Evolutionary conservation across 768 basidiomycete species (phyloP).

Genomic region (Phaeolepiota aurea): DNA sequence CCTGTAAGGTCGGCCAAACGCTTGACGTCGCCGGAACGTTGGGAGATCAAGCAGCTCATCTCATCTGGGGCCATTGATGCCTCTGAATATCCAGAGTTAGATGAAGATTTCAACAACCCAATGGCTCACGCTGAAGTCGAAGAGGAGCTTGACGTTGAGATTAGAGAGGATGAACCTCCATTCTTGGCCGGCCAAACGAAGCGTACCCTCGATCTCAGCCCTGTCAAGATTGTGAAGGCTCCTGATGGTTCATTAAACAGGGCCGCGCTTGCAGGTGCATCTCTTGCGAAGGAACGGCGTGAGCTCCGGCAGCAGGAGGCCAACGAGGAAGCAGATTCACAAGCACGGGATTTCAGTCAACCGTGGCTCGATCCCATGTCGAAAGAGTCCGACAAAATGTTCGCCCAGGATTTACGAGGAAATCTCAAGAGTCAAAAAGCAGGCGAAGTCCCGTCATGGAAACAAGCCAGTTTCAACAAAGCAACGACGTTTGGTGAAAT

Average conservation of each 20-base stretch:
- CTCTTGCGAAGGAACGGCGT: slow-evolving; percentile 89
- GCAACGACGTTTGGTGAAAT: slow-evolving; percentile 94
- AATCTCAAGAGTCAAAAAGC: slow-evolving; percentile 78
- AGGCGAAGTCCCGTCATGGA: slow-evolving; percentile 83
- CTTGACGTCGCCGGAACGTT: slow-evolving; percentile 92
- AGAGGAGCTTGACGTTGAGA: slow-evolving; percentile 95
- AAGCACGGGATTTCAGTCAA: slow-evolving; percentile 89
- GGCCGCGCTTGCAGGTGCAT: slow-evolving; percentile 89
- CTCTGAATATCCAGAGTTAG: slow-evolving; percentile 89
- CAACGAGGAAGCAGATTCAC: slow-evolving; percentile 90
- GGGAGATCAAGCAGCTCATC: slow-evolving; percentile 99
- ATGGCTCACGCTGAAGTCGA: slow-evolving; percentile 81
- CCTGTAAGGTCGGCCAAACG: slow-evolving; percentile 77
- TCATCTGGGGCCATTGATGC: slow-evolving; percentile 89
- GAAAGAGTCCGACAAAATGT: slow-evolving; percentile 73
- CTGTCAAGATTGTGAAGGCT: slow-evolving; percentile 97
- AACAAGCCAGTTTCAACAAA: slow-evolving; percentile 88
- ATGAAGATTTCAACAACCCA: slow-evolving; percentile 76
- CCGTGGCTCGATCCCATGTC: slow-evolving; percentile 99
- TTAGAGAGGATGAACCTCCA: slow-evolving; percentile 92
- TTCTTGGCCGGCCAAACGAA: slow-evolving; percentile 97
- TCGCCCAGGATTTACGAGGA: slow-evolving; percentile 88
- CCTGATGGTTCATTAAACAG: slow-evolving; percentile 96
- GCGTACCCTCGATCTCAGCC: slow-evolving; percentile 88
- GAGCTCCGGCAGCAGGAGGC: slow-evolving; percentile 92